Evolutionary conservation across 129 eudicot species (phyloP).

Genomic region (Artemisia annua): DNA sequence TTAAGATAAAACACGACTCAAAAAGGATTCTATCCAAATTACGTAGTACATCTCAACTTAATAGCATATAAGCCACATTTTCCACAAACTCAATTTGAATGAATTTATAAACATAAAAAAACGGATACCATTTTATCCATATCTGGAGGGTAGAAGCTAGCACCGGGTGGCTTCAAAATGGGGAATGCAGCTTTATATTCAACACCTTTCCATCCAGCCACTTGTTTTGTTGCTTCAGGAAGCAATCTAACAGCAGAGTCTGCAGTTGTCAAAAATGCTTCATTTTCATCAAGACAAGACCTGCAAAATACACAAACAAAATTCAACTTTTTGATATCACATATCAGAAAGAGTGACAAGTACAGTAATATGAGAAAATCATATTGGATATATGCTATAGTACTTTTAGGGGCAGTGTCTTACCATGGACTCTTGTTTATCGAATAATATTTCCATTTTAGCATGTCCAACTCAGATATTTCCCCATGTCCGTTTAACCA

Average conservation of each 20-base stretch:
- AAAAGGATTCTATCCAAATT: too few relatives aligned
- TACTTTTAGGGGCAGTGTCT: slow-evolving; percentile 16
- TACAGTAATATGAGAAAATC: slow-evolving; percentile 17
- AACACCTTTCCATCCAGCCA: slow-evolving; percentile 85
- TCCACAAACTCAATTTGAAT: background rate
- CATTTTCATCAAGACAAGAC: slow-evolving; percentile 85
- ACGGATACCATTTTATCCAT: slow-evolving; percentile 82
- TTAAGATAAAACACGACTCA: background rate
- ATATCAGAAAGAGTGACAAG: background rate
- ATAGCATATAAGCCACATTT: background rate
- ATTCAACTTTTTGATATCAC: background rate
- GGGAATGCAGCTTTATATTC: slow-evolving; percentile 87
- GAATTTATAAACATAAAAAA: background rate
- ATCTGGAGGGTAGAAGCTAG: slow-evolving; percentile 87
- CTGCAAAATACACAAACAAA: slow-evolving; percentile 33
- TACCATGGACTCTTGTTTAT: slow-evolving; percentile 96
- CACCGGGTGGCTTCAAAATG: slow-evolving; percentile 73
- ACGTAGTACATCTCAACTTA: slow-evolving; percentile 2
- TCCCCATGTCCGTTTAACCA: slow-evolving; percentile 64
- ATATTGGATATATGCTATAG: background rate
- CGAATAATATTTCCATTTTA: slow-evolving; percentile 75
- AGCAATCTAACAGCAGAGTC: slow-evolving; percentile 76
- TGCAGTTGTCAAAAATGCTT: slow-evolving; percentile 83
- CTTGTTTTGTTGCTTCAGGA: slow-evolving; percentile 62
- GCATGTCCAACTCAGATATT: slow-evolving; percentile 59